Percentiles rank a stretch among this genome's conserved stretches.
phyloP scores from a whole-genome alignment of 1,284 basidiomycete species.

The Pseudozyma thailandica region DNA sequence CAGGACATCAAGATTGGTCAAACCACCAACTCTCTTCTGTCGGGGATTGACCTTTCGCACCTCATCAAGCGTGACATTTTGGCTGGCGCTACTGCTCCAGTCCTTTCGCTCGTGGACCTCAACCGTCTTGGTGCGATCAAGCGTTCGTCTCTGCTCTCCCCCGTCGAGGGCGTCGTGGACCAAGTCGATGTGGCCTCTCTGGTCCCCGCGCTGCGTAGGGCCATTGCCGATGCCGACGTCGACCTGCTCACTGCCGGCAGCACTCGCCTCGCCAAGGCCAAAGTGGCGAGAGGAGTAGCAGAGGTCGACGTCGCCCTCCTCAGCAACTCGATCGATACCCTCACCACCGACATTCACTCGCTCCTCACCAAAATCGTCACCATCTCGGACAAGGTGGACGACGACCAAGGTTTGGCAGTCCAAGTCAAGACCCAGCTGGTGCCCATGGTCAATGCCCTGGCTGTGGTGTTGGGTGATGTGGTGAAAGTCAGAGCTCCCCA shows the following conservation, averaged over 20 bases:
- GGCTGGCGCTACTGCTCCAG: not conserved
- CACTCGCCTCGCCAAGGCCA: not conserved
- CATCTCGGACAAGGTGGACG: constrained; percentile 15
- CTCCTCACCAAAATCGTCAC: constrained; percentile 14
- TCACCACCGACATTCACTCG: not conserved
- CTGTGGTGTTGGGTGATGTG: not conserved
- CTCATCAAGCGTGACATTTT: constrained; percentile 2
- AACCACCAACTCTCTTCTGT: not conserved
- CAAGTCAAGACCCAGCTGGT: constrained; percentile 9
- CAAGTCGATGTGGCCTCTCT: not conserved
- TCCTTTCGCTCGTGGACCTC: constrained; percentile 9
- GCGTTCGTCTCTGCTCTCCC: constrained; percentile 12
- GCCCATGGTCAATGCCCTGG: constrained; percentile 10
- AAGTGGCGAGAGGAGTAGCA: not conserved
- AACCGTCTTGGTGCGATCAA: constrained; percentile 5
- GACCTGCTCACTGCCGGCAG: not conserved
- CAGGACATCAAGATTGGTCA: not conserved
- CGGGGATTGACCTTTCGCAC: not conserved
- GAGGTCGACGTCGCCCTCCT: constrained; percentile 6
- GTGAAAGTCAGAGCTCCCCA: constrained; percentile 4
- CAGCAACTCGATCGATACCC: constrained; percentile 15
- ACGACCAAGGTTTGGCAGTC: not conserved
- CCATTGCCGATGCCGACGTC: not conserved
- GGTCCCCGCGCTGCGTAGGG: not conserved
- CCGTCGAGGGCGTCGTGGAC: constrained; percentile 6